A percentile compares a stretch with the other conserved stretches of the same genome.
Conservation (phyloP, 768 basidiomycete species). For the Lentinula edodes region DNA sequence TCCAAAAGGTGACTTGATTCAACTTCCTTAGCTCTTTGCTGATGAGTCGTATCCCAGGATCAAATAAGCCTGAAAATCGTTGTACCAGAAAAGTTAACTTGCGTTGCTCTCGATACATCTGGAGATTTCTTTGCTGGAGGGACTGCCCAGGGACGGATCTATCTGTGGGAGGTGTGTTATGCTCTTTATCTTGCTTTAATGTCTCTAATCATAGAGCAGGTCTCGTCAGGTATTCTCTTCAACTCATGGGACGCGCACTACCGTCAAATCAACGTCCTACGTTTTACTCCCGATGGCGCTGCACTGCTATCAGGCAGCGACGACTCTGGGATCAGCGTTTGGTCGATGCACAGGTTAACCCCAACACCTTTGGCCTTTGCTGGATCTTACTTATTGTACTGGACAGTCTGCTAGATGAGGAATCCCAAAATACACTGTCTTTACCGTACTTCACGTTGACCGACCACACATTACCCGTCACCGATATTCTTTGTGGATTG, state of each 20-base stretch:
- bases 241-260: conserved; percentile 96
- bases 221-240: conserved; percentile 90
- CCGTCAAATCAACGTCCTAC: conserved; percentile 75
- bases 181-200: not conserved
- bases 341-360: conserved; percentile 81
- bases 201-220: conserved; percentile 35
- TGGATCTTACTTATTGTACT: not conserved
- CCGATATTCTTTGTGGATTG: conserved; percentile 74
- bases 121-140: conserved; percentile 86
- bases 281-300: conserved; percentile 78
- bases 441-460: conserved; percentile 74
- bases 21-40: not conserved
- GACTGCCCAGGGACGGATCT: conserved; percentile 82
- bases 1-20: conserved; percentile 69
- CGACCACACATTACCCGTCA: conserved; percentile 90
- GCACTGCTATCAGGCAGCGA: conserved; percentile 84
- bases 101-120: conserved; percentile 65
- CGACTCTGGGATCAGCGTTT: conserved; percentile 85
- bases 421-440: conserved; percentile 67
- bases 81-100: conserved; percentile 84
- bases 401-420: conserved; percentile 71
- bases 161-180: conserved; percentile 87
- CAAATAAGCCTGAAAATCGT: conserved; percentile 84
- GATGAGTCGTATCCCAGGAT: conserved; percentile 53
- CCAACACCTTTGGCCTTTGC: conserved; percentile 11